These are phyloP conservation scores for Neoarthrinium moseri DNA, from an alignment of 2,329 filamentous ascomycete species.

Conservation along the genomic window DNA sequence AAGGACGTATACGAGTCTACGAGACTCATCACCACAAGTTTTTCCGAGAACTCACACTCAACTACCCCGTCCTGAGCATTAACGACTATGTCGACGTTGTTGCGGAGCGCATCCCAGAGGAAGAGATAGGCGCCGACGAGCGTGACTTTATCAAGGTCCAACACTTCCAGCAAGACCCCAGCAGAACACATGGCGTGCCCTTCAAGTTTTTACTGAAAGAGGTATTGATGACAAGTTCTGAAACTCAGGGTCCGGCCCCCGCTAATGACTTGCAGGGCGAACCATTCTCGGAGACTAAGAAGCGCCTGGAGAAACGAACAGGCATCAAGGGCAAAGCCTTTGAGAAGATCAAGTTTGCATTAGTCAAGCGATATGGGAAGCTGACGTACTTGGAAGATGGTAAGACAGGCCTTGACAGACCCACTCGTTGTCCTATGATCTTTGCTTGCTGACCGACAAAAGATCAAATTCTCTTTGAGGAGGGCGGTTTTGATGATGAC, in stretches of 20 bases:
- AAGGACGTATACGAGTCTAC: constrained; percentile 73
- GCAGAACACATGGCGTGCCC: constrained; percentile 80
- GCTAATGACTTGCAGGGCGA: constrained; percentile 60
- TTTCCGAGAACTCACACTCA: constrained; percentile 71
- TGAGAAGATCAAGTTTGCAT: constrained; percentile 95
- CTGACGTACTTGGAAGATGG: constrained; percentile 85
- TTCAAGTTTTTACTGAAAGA: constrained; percentile 87
- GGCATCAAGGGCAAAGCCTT: constrained; percentile 97
- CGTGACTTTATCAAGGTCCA: constrained; percentile 72
- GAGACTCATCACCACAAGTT: constrained; percentile 83
- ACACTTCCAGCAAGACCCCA: constrained; percentile 90
- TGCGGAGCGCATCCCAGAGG: constrained; percentile 77
- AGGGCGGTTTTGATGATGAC: constrained; percentile 51
- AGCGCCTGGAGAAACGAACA: constrained; percentile 87
- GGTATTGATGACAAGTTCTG: constrained; percentile 47
- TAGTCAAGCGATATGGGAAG: constrained; percentile 69
- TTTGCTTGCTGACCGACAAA: constrained; percentile 19
- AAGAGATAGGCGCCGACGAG: constrained; percentile 60
- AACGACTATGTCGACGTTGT: constrained; percentile 84
- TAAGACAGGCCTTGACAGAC: constrained; percentile 42
- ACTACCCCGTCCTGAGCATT: constrained; percentile 74
- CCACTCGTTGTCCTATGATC: background rate
- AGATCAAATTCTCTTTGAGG: constrained; percentile 59
- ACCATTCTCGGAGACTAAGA: constrained; percentile 86
- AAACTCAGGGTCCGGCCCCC: too few relatives aligned